Conservation (phyloP, 495 filamentous ascomycete species). For the Penicillium flavigenum region DNA sequence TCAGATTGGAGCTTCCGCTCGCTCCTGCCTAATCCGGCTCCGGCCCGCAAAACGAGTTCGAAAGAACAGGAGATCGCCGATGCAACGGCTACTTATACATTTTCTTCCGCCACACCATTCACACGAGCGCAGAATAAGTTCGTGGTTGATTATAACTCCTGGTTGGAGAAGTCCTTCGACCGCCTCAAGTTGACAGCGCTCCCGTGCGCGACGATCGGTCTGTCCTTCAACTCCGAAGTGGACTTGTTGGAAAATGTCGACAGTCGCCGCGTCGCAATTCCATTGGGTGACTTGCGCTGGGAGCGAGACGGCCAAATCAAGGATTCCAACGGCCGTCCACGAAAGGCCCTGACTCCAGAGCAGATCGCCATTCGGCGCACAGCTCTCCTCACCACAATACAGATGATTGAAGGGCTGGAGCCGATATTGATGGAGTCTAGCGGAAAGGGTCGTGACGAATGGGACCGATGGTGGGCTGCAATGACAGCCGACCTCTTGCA, state of each 20-base stretch:
- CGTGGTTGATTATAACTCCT: conserved; percentile 79
- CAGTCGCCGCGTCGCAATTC: conserved; percentile 76
- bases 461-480: conserved; percentile 84
- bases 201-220: conserved; percentile 76
- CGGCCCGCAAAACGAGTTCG: conserved; percentile 50
- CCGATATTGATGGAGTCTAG: conserved; percentile 78
- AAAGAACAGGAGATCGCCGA: conserved; percentile 63
- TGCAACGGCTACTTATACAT: conserved; percentile 72
- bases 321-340: conserved; percentile 39
- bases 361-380: conserved; percentile 76
- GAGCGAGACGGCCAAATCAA: conserved; percentile 62
- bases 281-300: conserved; percentile 84
- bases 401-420: conserved; percentile 86
- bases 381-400: conserved; percentile 75
- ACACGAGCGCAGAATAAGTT: conserved; percentile 73
- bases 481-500: conserved; percentile 83
- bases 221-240: conserved; percentile 77
- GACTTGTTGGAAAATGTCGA: conserved; percentile 69
- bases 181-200: conserved; percentile 65
- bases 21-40: conserved; percentile 70
- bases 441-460: conserved; percentile 85
- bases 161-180: conserved; percentile 76
- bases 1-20: conserved; percentile 75
- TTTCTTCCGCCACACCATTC: conserved; percentile 81
- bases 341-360: conserved; percentile 59